Evolutionary conservation across 169 alveolate species (phyloP), one percentile per base, ranked within the genome.

Genomic region (Plasmodium cynomolgi): DNA sequence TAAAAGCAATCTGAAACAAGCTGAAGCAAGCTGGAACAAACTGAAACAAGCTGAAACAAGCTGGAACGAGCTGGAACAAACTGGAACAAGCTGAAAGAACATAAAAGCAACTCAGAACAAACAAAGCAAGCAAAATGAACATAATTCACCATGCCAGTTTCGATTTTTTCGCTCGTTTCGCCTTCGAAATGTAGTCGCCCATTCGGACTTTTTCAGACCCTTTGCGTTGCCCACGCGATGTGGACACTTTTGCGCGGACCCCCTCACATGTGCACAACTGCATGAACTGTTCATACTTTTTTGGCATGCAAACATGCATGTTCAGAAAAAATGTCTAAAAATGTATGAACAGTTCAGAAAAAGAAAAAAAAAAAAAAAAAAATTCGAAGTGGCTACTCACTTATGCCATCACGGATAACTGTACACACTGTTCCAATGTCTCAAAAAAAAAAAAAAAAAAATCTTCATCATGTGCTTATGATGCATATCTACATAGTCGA

Each of bases 261-360:
- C 33, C n/a, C 33, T 20, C 17, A 47, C 68, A 81, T 41, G 9
- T 9, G 39, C 62, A 80, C 31, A 20, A 54, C 26, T 33, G 62
- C 72, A 54, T 31, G 41, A 54, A 17, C 29, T 47, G 74, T 20
- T 58, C 54, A 31, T 41, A 33, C 56, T 80, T 80, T 80, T 54
- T 83, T 84, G 31, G 37, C 83, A 82, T 82, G 79, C 71, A 84
- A 41, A 56, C 92, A 84, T 84, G 92, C 92, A 84, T 84, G 68
- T 39, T 84, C 33, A 72, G 75, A 84, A 83, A 50, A 84, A 84
- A 26, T 84, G 92, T 84, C 92, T 84, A 68, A 71, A 71, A 81
- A 84, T 71, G 39, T 84, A 84, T 84, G 82, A 84, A 84, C 92
- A 47, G 83, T 84, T 84, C 83, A 84, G 47, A 84, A 47, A 83